These are phyloP conservation scores for Phytomonas francai DNA, from an alignment of 208 protist species.

Conservation along the genomic window DNA sequence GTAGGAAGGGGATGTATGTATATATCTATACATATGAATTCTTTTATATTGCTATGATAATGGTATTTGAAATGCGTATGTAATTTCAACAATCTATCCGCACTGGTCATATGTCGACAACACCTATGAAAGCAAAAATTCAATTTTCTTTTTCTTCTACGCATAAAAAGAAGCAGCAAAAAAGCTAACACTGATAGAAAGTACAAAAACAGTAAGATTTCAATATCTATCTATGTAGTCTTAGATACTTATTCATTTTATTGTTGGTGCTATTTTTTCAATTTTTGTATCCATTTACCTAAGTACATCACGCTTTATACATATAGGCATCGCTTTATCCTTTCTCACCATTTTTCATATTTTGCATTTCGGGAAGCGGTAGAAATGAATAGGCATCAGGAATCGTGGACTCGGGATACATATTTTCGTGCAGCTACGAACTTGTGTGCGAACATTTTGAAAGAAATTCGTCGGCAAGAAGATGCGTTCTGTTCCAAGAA, in stretches of 20 bases:
- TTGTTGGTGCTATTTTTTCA: slow-evolving; percentile 4
- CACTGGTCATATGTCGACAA: not conserved
- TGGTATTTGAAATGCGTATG: not conserved
- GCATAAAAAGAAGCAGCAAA: not conserved
- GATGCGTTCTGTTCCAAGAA: slow-evolving; percentile 20
- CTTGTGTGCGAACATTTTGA: slow-evolving; percentile 13
- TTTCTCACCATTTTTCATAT: not conserved
- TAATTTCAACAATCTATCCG: not conserved
- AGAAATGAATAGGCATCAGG: not conserved
- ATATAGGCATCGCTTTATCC: slow-evolving; percentile 1
- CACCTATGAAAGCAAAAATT: not conserved
- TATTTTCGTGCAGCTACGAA: slow-evolving; percentile 7
- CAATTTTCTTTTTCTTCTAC: slow-evolving; percentile 3
- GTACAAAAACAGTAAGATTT: not conserved
- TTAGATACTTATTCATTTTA: not conserved
- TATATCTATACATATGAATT: slow-evolving; percentile 5
- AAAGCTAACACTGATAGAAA: not conserved
- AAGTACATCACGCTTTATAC: not conserved
- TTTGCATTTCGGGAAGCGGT: not conserved
- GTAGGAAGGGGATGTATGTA: not conserved
- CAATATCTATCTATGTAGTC: not conserved
- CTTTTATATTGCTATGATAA: not conserved
- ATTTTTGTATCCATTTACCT: slow-evolving; percentile 2
- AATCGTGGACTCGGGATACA: slow-evolving; percentile 5
- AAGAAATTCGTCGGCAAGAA: slow-evolving; percentile 31